A percentile compares a stretch with the other conserved stretches of the same genome.
Conservation (phyloP, 2,329 filamentous ascomycete species). For the Fusarium zealandicum region DNA sequence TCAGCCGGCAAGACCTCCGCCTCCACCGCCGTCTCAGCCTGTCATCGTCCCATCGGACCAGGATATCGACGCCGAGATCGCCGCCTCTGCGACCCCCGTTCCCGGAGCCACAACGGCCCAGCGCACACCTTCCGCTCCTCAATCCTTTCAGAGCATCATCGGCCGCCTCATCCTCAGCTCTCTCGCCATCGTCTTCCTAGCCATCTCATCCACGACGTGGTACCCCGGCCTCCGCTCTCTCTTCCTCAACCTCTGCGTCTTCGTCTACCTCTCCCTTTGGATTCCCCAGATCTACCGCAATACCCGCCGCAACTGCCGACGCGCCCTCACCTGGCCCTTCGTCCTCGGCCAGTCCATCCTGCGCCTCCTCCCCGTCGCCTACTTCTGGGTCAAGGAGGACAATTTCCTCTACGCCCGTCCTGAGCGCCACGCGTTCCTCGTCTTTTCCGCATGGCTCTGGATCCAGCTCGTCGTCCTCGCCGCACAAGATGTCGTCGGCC, state of each 20-base stretch:
- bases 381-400: slow-evolving; percentile 79
- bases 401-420: slow-evolving; percentile 83
- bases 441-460: slow-evolving; percentile 80
- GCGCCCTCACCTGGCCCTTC: slow-evolving; percentile 90
- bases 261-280: slow-evolving; percentile 90
- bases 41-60: slow-evolving; percentile 70
- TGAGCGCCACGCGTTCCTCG: slow-evolving; percentile 69
- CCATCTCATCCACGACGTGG: slow-evolving; percentile 68
- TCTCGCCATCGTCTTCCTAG: slow-evolving; percentile 63
- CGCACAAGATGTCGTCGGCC: slow-evolving; percentile 84
- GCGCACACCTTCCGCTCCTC: slow-evolving; percentile 42
- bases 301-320: slow-evolving; percentile 86
- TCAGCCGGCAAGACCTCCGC: slow-evolving; percentile 28
- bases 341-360: slow-evolving; percentile 83
- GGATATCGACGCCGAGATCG: slow-evolving; percentile 68
- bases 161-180: slow-evolving; percentile 64
- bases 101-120: slow-evolving; percentile 39
- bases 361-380: slow-evolving; percentile 80
- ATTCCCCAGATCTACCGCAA: slow-evolving; percentile 91
- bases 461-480: slow-evolving; percentile 80
- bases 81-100: slow-evolving; percentile 50
- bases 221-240: slow-evolving; percentile 60
- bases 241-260: slow-evolving; percentile 70
- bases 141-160: slow-evolving; percentile 63
- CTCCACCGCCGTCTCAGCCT: slow-evolving; percentile 45